Evolutionary conservation across 306 rosid genomes (phyloP).

Genomic region (Castanea sativa): DNA sequence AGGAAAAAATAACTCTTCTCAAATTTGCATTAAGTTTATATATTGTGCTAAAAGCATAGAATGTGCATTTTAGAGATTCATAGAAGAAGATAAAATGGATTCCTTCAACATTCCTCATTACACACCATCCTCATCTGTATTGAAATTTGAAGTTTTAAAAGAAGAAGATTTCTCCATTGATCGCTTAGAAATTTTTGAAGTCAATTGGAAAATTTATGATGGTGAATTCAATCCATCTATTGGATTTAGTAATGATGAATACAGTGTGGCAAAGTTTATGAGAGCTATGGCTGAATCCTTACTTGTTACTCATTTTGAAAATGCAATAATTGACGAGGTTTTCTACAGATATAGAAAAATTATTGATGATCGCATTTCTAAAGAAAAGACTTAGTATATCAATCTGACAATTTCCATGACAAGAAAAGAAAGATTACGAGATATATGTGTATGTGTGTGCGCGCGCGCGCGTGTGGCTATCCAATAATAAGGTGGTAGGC

Average conservation of each 20-base stretch:
- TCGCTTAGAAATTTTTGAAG: slow-evolving; percentile 13
- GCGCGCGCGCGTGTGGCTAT: not conserved
- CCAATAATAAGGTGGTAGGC: not conserved
- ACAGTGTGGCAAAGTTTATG: slow-evolving; percentile 33
- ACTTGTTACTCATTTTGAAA: slow-evolving; percentile 38
- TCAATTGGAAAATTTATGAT: slow-evolving; percentile 34
- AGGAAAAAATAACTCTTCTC: not conserved
- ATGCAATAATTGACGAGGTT: slow-evolving; percentile 35
- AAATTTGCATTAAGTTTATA: not conserved
- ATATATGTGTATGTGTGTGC: too few species aligned
- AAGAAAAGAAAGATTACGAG: not conserved
- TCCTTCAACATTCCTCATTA: slow-evolving; percentile 54
- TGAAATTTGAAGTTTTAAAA: slow-evolving; percentile 34
- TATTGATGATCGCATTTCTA: slow-evolving; percentile 26
- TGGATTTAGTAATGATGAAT: slow-evolving; percentile 9
- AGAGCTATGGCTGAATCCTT: slow-evolving; percentile 49
- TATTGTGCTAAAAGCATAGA: not conserved
- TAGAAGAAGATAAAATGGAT: slow-evolving; percentile 42
- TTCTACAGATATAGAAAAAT: slow-evolving; percentile 26
- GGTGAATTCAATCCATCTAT: not conserved
- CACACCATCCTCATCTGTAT: slow-evolving; percentile 45
- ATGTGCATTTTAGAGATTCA: slow-evolving; percentile 28
- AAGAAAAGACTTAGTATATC: slow-evolving; percentile 31
- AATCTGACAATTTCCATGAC: slow-evolving; percentile 14
- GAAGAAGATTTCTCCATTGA: slow-evolving; percentile 47